Conservation (phyloP, 768 basidiomycete species). For the Pisolithus microcarpus region DNA sequence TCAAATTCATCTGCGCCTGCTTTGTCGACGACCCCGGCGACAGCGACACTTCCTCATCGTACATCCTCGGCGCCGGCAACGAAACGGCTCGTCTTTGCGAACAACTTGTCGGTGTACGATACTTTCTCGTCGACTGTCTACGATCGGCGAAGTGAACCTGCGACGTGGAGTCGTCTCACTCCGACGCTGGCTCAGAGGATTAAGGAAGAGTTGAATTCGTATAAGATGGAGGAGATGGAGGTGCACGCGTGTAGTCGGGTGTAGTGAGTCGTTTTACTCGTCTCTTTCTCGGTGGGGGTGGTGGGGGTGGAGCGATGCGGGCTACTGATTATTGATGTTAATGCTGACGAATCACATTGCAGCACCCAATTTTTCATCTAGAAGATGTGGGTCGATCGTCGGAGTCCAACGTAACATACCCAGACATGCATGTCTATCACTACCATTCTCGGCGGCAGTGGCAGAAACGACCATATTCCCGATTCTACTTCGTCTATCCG, state of each 20-base stretch:
- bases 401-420: constrained; percentile 1
- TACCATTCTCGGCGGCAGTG: no score
- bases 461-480: no score
- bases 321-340: not conserved
- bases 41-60: constrained; percentile 58
- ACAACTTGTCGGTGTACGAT: constrained; percentile 89
- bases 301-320: not conserved
- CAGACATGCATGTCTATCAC: no score
- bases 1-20: constrained; percentile 89
- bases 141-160: constrained; percentile 91
- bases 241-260: constrained; percentile 90
- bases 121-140: constrained; percentile 91
- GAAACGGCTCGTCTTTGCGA: constrained; percentile 83
- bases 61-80: constrained; percentile 62
- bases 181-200: constrained; percentile 93
- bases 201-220: constrained; percentile 97
- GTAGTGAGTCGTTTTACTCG: constrained; percentile 51
- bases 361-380: constrained; percentile 89
- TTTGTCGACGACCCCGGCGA: constrained; percentile 49
- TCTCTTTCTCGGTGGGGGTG: not conserved
- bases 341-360: constrained; percentile 1
- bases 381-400: constrained; percentile 16
- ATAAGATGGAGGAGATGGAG: constrained; percentile 99
- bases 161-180: constrained; percentile 94
- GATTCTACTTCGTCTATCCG: no score